Evolutionary conservation across 2,329 filamentous ascomycete species (phyloP), one percentile per base, ranked within the genome.

Genomic region (Emydomyces testavorans): DNA sequence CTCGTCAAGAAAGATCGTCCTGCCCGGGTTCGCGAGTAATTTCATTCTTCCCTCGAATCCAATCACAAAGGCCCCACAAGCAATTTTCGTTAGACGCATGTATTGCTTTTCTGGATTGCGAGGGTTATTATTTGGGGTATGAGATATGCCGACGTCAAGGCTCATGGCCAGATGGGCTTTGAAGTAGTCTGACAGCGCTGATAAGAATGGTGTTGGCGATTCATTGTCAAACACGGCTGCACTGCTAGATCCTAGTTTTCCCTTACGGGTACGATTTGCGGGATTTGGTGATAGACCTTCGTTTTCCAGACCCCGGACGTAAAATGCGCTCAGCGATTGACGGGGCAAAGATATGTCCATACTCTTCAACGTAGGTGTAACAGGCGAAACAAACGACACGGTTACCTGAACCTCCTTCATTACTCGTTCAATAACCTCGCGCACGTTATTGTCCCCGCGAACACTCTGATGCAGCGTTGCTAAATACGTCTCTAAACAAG

Each of bases 401-500:
- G 65, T 67, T 11, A 69, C 54, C 26, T 69, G 66, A 37, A 64
- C 54, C 42, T 69, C 66, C 40, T 61, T 65, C 11, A 69, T 50
- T 6, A 62, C 52, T 42, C 62, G 55, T 54, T 65, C 58, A 6
- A 63, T 52, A 20, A 57, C 41, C 13, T 39, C 35, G n/a, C 21
- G 20, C 4, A 49, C 26, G 15, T 16, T 37, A 29, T 23, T 18
- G 6, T 13, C 20, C 35, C 32, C 10, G 38, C 26, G 38, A 32
- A 16, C 7, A 26, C 20, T 21, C 21, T 48, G 29, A 26, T 39
- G 16, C 32, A 50, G 24, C 38, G 48, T 49, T 58, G 56, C 51
- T 4, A 68, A 41, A 11, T 64, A 69, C 0, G 56, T 63, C 50
- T 73, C 71, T 13, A 75, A 60, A 1, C 62, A 60, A 0, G 58